These are phyloP conservation scores for Arachis hypogaea DNA, from an alignment of 306 rosid genomes.

Conservation along the genomic window DNA sequence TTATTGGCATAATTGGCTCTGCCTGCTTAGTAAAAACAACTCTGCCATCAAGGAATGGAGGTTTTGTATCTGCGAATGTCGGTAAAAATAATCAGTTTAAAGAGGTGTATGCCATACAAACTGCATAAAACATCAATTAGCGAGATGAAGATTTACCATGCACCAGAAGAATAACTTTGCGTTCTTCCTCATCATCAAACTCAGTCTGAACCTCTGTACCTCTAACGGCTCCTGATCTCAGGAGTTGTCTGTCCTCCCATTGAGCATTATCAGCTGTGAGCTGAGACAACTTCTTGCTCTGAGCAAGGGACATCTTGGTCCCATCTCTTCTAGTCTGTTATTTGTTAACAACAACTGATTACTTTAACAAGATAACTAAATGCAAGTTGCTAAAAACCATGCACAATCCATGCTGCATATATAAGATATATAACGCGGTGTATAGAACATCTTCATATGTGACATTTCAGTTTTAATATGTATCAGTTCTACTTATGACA, in stretches of 20 bases:
- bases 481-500: slow-evolving; percentile 8
- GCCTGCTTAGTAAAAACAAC: slow-evolving; percentile 99
- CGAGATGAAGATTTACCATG: slow-evolving; percentile 65
- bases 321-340: slow-evolving; percentile 87
- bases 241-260: slow-evolving; percentile 96
- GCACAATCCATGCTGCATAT: neutral
- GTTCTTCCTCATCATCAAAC: slow-evolving; percentile 97
- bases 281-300: slow-evolving; percentile 91
- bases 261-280: slow-evolving; percentile 96
- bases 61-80: slow-evolving; percentile 83
- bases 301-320: slow-evolving; percentile 95
- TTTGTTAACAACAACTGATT: slow-evolving; percentile 24
- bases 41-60: slow-evolving; percentile 96
- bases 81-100: slow-evolving; percentile 32
- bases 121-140: slow-evolving; percentile 18
- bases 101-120: slow-evolving; percentile 20
- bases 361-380: slow-evolving; percentile 21
- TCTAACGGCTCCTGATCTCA: slow-evolving; percentile 98
- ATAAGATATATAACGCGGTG: slow-evolving; percentile 1
- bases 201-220: slow-evolving; percentile 99
- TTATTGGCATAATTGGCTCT: slow-evolving; percentile 96
- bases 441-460: slow-evolving; percentile 16
- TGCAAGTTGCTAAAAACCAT: slow-evolving; percentile 25
- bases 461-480: slow-evolving; percentile 15
- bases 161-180: slow-evolving; percentile 94